A percentile compares a stretch with the other conserved stretches of the same genome.
Evolutionary conservation across 352 stramenopile species (phyloP).

Genomic region (Phytopythium delawarense): DNA sequence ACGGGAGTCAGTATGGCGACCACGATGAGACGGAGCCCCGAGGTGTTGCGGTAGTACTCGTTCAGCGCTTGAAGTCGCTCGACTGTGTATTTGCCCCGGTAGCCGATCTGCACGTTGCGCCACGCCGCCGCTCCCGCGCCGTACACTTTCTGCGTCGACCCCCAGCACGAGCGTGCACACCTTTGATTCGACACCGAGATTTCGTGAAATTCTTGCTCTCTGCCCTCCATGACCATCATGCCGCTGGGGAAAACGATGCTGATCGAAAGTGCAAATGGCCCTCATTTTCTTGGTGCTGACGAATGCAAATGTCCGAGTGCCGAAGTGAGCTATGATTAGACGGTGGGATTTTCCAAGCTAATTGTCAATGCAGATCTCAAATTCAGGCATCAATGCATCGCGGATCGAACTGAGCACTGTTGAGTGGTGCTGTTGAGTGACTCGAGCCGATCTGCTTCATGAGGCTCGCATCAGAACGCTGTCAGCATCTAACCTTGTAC

Average conservation of each 20-base stretch:
- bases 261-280: too few relatives aligned
- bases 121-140: not conserved
- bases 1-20: conserved; percentile 6
- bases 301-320: too few relatives aligned
- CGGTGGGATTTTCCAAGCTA: too few relatives aligned
- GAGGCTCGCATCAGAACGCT: too few relatives aligned
- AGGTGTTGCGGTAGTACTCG: conserved; percentile 7
- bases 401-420: too few relatives aligned
- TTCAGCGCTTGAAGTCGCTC: not conserved
- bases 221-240: not conserved
- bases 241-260: not conserved
- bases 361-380: too few relatives aligned
- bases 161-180: not conserved
- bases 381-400: too few relatives aligned
- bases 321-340: too few relatives aligned
- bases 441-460: too few relatives aligned
- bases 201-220: not conserved
- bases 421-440: too few relatives aligned
- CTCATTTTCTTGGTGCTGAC: too few relatives aligned
- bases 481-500: too few relatives aligned
- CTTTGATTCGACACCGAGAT: not conserved
- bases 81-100: not conserved
- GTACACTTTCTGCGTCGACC: not conserved
- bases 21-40: conserved; percentile 13
- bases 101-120: not conserved